Conservation (phyloP, 2,329 filamentous ascomycete genomes). For the Fusarium sp. region DNA sequence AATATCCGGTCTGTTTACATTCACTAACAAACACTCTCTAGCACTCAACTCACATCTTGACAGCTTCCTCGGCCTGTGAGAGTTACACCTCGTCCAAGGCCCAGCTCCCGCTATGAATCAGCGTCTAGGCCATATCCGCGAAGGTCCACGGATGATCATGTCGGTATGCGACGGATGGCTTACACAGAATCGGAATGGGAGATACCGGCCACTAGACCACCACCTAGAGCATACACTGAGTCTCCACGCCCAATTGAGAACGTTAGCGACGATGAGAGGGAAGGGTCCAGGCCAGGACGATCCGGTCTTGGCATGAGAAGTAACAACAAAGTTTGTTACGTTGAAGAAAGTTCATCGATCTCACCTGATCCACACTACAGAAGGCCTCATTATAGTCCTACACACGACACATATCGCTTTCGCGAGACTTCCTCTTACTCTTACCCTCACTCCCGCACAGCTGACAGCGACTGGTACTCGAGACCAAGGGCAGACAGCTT, state of each 20-base stretch:
- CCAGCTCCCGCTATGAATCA: slow-evolving; percentile 4
- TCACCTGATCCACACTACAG: slow-evolving; percentile 13
- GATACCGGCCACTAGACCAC: neutral
- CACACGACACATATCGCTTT: slow-evolving; percentile 7
- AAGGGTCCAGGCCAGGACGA: neutral
- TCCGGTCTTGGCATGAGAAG: neutral
- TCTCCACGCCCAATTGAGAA: slow-evolving; percentile 36
- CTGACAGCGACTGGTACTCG: slow-evolving; percentile 9
- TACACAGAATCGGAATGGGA: slow-evolving; percentile 5
- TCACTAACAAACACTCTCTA: neutral
- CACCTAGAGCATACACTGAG: slow-evolving; percentile 20
- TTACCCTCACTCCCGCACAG: neutral
- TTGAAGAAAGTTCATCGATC: slow-evolving; percentile 15
- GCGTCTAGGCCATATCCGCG: neutral
- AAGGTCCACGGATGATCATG: slow-evolving; percentile 8
- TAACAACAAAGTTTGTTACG: neutral
- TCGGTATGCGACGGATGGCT: neutral
- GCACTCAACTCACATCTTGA: slow-evolving; percentile 7
- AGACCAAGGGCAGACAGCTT: slow-evolving; percentile 20
- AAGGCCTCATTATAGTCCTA: neutral
- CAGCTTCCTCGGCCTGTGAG: slow-evolving; percentile 20
- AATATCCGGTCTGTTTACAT: slow-evolving; percentile 32
- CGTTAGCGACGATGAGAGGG: slow-evolving; percentile 13
- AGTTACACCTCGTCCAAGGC: neutral
- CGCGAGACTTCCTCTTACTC: neutral